Percentiles rank a stretch among this genome's conserved stretches.
Evolutionary conservation across 805 yeast species (phyloP).

Genomic region (Yarrowia sp.): DNA sequence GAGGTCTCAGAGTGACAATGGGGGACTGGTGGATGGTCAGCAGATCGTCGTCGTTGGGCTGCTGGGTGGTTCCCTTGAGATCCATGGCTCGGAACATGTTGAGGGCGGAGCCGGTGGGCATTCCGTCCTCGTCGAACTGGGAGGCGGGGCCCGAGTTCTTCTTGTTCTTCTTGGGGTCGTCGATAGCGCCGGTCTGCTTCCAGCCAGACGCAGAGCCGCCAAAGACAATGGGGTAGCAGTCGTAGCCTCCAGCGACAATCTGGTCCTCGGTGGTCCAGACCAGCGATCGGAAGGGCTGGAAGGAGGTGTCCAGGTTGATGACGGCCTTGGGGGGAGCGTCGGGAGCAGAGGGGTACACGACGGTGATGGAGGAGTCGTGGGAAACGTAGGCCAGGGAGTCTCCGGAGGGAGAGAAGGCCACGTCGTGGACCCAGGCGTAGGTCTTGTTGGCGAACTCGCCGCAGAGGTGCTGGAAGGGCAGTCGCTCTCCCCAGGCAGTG

Average conservation of each 20-base stretch:
- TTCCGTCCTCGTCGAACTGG: conserved; percentile 25
- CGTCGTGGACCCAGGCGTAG: conserved; percentile 92
- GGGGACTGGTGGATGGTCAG: conserved; percentile 90
- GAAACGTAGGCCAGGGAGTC: conserved; percentile 75
- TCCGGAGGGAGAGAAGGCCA: conserved; percentile 77
- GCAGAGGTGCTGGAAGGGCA: conserved; percentile 89
- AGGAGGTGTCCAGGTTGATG: conserved; percentile 57
- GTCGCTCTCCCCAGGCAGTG: conserved; percentile 87
- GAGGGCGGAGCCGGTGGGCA: conserved; percentile 51
- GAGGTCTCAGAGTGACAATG: conserved; percentile 60
- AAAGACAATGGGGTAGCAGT: conserved; percentile 85
- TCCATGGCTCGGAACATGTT: conserved; percentile 95
- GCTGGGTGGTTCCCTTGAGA: conserved; percentile 73
- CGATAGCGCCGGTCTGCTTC: conserved; percentile 59
- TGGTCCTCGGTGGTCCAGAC: conserved; percentile 65
- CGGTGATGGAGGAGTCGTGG: conserved; percentile 80
- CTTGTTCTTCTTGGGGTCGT: conserved; percentile 48
- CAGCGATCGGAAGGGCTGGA: conserved; percentile 77
- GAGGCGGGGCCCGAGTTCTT: conserved; percentile 45
- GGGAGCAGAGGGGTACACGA: conserved; percentile 72
- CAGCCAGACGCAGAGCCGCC: conserved; percentile 64
- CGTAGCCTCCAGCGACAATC: conserved; percentile 86
- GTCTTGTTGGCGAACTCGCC: conserved; percentile 71
- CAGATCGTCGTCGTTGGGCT: conserved; percentile 48
- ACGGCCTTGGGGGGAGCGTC: conserved; percentile 64